Base-by-base conservation (phyloP, 129 eudicot species). In the Flaveria brownii region DNA sequence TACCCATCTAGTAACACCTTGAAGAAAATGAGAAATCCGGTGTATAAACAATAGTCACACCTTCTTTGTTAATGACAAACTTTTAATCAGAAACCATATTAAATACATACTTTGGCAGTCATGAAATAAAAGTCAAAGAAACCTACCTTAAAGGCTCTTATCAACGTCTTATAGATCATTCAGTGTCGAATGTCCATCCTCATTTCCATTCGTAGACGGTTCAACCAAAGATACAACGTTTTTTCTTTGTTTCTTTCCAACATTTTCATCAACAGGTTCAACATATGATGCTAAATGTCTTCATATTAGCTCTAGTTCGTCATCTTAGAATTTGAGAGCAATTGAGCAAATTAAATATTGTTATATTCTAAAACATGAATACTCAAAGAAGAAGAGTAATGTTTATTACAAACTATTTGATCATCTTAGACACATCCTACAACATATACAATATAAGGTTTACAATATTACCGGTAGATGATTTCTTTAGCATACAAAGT, bases 91-190 rank as follows among this genome's bases (percentile, higher is more conserved):
- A 71, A 47, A 33, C 10, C 18, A 49, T 61, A 50, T 13, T 50
- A 25, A 41, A 39, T 8, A 2, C 45, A 23, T 74, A 74, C 5
- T 61, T 61, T 22, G 43, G 25, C 43, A 5, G 10, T 22, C 14
- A 72, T 45, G 70, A 68, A 57, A 68, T 68, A 20, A 45, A 3
- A 51, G 45, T 7, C 41, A 41, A 39, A 45, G 5, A 49, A 49
- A 49, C 4, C 8, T 77, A 87, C 95, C 90, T 82, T 78, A 67
- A 28, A 28, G 78, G 77, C 85, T 79, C 59, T 54, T 55, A 65
- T 87, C 87, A 72, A 88, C 86, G 45, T 91, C 88, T 79, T 88
- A 85, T 39, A 91, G 77, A 87, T 88, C 92, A 70, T 79, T 76
- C 87, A 26, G 49, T 67, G 23, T 9, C 81, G 78, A 46, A 78